phyloP scores from a whole-genome alignment of 345 rosid species.

The Arabidopsis suecica region DNA sequence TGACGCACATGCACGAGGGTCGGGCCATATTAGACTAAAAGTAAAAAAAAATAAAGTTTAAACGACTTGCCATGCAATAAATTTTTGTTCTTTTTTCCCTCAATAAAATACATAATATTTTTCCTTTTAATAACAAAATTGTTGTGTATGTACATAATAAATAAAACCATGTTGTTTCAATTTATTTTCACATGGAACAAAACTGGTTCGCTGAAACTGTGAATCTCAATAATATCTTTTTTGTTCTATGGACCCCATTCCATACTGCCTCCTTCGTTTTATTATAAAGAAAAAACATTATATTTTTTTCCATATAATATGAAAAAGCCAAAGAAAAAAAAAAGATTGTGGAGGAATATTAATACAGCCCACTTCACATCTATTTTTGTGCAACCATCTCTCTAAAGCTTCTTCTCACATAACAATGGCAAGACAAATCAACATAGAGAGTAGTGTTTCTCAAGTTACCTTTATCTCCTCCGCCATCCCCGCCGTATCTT shows the following conservation, averaged over 20 bases:
- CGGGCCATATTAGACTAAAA: slow-evolving; percentile 39
- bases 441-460: slow-evolving; percentile 51
- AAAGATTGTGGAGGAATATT: slow-evolving; percentile 40
- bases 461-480: slow-evolving; percentile 37
- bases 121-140: not conserved
- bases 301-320: slow-evolving; percentile 32
- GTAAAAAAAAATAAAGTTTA: not conserved
- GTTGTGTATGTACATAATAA: not conserved
- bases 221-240: slow-evolving; percentile 40
- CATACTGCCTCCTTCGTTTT: slow-evolving; percentile 34
- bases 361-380: slow-evolving; percentile 47
- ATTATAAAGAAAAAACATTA: not conserved
- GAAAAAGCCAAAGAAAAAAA: slow-evolving; percentile 39
- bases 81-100: not conserved
- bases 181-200: slow-evolving; percentile 44
- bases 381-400: slow-evolving; percentile 43
- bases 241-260: slow-evolving; percentile 40
- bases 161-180: slow-evolving; percentile 27
- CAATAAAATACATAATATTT: slow-evolving; percentile 2
- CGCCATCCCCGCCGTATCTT: not conserved
- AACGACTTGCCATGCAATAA: slow-evolving; percentile 24
- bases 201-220: slow-evolving; percentile 42
- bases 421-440: slow-evolving; percentile 50
- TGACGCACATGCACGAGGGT: slow-evolving; percentile 46
- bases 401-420: slow-evolving; percentile 39